A percentile compares a stretch with the other conserved stretches of the same genome.
Evolutionary conservation across 2,329 filamentous ascomycete genomes (phyloP).

Genomic region (Cladosporium colombiae): DNA sequence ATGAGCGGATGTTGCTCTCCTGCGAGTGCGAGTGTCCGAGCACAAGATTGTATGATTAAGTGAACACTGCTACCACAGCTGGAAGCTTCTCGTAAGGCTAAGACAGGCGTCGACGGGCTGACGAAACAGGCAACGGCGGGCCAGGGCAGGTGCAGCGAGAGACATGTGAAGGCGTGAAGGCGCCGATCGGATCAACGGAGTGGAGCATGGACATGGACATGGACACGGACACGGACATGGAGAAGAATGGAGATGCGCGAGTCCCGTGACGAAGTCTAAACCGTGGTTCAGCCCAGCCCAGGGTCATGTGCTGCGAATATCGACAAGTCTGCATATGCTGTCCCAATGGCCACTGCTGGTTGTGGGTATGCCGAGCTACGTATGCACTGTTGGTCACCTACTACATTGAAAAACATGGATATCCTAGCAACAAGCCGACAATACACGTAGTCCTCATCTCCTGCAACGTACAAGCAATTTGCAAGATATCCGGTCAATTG

Average conservation of each 20-base stretch:
- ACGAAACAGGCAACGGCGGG: not conserved
- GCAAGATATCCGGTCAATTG: not conserved
- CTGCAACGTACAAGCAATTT: not conserved
- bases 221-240: not conserved
- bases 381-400: not conserved
- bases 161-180: constrained; percentile 15
- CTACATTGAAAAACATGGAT: not conserved
- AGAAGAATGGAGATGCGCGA: not conserved
- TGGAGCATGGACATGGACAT: not conserved
- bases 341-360: not conserved
- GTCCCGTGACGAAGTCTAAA: constrained; percentile 7
- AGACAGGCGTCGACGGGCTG: constrained; percentile 4
- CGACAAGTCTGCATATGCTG: not conserved
- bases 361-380: not conserved
- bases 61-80: not conserved
- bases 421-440: not conserved
- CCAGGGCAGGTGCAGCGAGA: not conserved
- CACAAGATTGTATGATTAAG: not conserved
- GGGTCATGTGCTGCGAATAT: not conserved
- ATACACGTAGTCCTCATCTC: not conserved
- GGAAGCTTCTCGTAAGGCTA: constrained; percentile 17
- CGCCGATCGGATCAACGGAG: constrained; percentile 4
- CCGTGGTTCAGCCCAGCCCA: not conserved
- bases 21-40: not conserved
- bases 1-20: not conserved